These are phyloP conservation scores for Candida dubliniensis DNA, from an alignment of 1,139 yeast species.

Conservation along the genomic window DNA sequence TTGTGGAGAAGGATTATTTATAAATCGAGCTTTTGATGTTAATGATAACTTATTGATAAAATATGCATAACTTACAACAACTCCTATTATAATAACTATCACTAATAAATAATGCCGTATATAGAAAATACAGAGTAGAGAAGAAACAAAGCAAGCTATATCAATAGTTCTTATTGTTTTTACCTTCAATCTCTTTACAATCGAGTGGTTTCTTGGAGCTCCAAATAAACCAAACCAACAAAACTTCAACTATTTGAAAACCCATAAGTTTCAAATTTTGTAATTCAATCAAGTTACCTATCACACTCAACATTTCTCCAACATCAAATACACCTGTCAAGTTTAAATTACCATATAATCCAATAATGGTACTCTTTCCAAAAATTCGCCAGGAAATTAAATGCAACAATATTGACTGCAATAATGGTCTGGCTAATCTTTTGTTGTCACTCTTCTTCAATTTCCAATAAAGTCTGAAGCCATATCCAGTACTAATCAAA, in stretches of 20 bases:
- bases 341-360: constrained; percentile 3
- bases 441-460: constrained; percentile 3
- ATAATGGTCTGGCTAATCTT: constrained; percentile 6
- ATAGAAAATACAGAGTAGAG: background rate
- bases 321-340: constrained; percentile 15
- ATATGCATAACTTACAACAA: background rate
- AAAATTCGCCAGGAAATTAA: constrained; percentile 13
- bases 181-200: constrained; percentile 1
- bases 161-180: background rate
- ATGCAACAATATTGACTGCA: constrained; percentile 11
- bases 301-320: constrained; percentile 12
- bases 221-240: constrained; percentile 15
- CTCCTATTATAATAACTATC: too few species aligned
- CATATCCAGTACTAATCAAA: constrained; percentile 7
- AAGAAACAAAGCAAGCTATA: too few species aligned
- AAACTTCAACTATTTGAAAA: constrained; percentile 11
- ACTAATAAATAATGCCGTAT: too few species aligned
- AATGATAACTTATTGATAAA: constrained; percentile 1
- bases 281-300: constrained; percentile 12
- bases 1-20: constrained; percentile 2
- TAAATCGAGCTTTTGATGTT: constrained; percentile 1
- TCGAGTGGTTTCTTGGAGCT: constrained; percentile 5
- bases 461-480: constrained; percentile 6
- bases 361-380: constrained; percentile 6
- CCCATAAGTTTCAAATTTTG: constrained; percentile 8